Percentiles rank a stretch among this genome's conserved stretches.
These are phyloP conservation scores for Candida montana DNA, from an alignment of 805 yeast genomes.

Conservation along the genomic window DNA sequence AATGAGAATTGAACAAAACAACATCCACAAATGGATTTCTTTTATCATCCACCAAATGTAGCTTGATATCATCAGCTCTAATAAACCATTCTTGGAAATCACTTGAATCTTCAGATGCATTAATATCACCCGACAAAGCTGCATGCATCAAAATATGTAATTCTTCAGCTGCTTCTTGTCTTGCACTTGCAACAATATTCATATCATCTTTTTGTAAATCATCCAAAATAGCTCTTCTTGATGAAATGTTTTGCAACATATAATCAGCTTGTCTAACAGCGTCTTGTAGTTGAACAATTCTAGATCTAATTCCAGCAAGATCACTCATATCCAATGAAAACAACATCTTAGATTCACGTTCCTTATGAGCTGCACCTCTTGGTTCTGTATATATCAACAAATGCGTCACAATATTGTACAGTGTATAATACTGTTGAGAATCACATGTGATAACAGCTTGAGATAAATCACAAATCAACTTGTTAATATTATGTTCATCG, in stretches of 20 bases:
- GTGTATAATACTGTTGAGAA: constrained; percentile 64
- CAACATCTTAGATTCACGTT: constrained; percentile 58
- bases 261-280: constrained; percentile 37
- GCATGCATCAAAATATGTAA: constrained; percentile 42
- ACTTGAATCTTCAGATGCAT: constrained; percentile 22
- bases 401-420: constrained; percentile 58
- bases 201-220: constrained; percentile 44
- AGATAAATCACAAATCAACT: constrained; percentile 62
- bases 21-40: constrained; percentile 66
- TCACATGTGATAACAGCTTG: constrained; percentile 62
- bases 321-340: constrained; percentile 70
- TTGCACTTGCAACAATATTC: constrained; percentile 33
- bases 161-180: constrained; percentile 34
- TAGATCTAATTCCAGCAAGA: constrained; percentile 39
- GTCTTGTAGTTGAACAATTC: constrained; percentile 45
- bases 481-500: constrained; percentile 34
- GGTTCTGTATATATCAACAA: constrained; percentile 75
- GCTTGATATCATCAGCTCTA: constrained; percentile 60
- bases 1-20: constrained; percentile 55
- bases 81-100: constrained; percentile 56
- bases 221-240: constrained; percentile 43
- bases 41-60: constrained; percentile 61
- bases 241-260: constrained; percentile 42
- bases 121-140: constrained; percentile 29
- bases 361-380: constrained; percentile 47